Percentiles rank a stretch among this genome's conserved stretches.
Conservation (phyloP, 2,329 filamentous ascomycete genomes). For the Talaromyces sp. region DNA sequence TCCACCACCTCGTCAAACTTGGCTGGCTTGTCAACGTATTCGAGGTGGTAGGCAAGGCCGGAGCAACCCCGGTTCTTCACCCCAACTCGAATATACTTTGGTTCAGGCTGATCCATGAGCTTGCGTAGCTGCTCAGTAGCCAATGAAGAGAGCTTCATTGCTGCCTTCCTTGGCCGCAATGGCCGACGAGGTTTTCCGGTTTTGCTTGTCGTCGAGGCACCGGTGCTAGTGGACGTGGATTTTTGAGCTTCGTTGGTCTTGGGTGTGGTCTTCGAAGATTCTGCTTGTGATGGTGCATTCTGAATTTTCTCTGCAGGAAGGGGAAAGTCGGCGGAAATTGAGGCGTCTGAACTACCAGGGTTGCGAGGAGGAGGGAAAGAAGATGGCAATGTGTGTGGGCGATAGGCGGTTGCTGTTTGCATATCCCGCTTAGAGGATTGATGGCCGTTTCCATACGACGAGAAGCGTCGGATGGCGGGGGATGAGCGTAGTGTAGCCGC, state of each 20-base stretch:
- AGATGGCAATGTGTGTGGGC: conserved; percentile 60
- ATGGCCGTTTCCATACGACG: conserved; percentile 45
- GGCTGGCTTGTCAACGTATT: conserved; percentile 90
- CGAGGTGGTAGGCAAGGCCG: conserved; percentile 87
- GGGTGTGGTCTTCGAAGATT: conserved; percentile 39
- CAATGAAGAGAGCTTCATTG: conserved; percentile 79
- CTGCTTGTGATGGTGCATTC: conserved; percentile 22
- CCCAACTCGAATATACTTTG: conserved; percentile 90
- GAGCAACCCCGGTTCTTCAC: conserved; percentile 94
- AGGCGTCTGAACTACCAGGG: conserved; percentile 61
- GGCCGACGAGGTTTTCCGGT: conserved; percentile 64
- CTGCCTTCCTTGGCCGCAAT: conserved; percentile 82
- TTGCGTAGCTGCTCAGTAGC: conserved; percentile 78
- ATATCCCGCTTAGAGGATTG: conserved; percentile 62
- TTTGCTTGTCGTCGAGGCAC: conserved; percentile 41
- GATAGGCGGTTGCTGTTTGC: conserved; percentile 67
- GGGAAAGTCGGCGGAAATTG: conserved; percentile 58
- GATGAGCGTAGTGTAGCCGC: conserved; percentile 40
- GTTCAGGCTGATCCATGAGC: conserved; percentile 80
- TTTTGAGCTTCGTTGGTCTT: conserved; percentile 67
- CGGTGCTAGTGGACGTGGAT: conserved; percentile 55
- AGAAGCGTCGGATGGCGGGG: conserved; percentile 51
- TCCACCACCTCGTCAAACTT: conserved; percentile 89
- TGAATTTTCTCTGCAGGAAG: conserved; percentile 53
- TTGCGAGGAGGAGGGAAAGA: conserved; percentile 62